Conservation (phyloP, 176 grass and related monocot species). For the Zoysia pacifica region DNA sequence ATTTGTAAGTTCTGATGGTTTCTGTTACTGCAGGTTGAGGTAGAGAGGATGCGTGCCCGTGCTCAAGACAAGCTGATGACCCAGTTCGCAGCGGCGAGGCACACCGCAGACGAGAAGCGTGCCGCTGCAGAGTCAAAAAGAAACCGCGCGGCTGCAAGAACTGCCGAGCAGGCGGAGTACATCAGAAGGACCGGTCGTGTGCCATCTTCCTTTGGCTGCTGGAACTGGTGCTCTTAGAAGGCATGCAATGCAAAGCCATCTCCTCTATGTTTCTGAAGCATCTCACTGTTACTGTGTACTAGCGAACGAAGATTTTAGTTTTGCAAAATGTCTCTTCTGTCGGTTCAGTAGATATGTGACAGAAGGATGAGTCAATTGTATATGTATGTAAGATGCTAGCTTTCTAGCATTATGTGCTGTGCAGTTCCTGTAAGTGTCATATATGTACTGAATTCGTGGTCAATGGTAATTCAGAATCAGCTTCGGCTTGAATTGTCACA, state of each 20-base stretch:
- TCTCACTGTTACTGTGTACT: too few relatives aligned
- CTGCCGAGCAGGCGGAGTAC: conserved; percentile 66
- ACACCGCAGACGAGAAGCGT: conserved; percentile 75
- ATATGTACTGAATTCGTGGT: conserved; percentile 1
- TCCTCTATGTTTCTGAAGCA: too few relatives aligned
- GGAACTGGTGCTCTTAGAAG: conserved; percentile 65
- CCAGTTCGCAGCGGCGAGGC: conserved; percentile 64
- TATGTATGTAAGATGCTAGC: conserved; percentile 21
- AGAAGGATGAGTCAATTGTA: conserved; percentile 28
- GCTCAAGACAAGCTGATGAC: conserved; percentile 80
- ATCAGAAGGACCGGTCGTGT: conserved; percentile 80
- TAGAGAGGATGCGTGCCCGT: conserved; percentile 84
- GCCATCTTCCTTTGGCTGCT: conserved; percentile 68
- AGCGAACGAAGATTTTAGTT: not conserved
- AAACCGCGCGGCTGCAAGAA: conserved; percentile 61
- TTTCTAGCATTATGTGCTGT: conserved; percentile 20
- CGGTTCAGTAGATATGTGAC: too few relatives aligned
- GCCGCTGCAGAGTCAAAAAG: conserved; percentile 53
- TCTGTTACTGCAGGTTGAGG: conserved; percentile 60
- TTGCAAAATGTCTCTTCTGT: too few relatives aligned
- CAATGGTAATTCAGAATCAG: not conserved
- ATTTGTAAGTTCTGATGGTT: not conserved
- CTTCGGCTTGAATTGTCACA: not conserved
- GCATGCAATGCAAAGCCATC: too few relatives aligned
- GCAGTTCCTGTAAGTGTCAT: conserved; percentile 7